These are phyloP conservation scores for Clarireedia sp. DNA, from an alignment of 2,329 filamentous ascomycete species.

Conservation along the genomic window DNA sequence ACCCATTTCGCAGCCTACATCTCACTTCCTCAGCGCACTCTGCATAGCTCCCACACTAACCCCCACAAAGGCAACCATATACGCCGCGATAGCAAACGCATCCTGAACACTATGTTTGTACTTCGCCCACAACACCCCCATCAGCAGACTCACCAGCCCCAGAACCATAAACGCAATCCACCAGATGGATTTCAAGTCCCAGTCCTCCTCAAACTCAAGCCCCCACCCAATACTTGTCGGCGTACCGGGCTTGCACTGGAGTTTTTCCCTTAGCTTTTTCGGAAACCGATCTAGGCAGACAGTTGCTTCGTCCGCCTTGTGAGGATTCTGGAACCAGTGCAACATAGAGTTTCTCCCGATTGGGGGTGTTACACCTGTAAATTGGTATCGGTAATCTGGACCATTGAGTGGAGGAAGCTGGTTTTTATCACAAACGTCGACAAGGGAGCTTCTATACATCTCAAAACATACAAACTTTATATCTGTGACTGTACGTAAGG, in stretches of 20 bases:
- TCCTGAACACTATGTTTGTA: slow-evolving; percentile 18
- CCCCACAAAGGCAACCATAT: slow-evolving; percentile 17
- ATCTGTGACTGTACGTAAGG: slow-evolving; percentile 11
- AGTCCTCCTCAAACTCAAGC: slow-evolving; percentile 18
- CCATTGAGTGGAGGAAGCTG: slow-evolving; percentile 16
- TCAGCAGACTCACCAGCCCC: slow-evolving; percentile 13
- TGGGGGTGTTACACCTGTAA: slow-evolving; percentile 18
- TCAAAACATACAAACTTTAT: slow-evolving; percentile 23
- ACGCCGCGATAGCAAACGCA: slow-evolving; percentile 17
- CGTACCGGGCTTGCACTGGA: slow-evolving; percentile 10
- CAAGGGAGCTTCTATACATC: slow-evolving; percentile 11
- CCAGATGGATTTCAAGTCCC: slow-evolving; percentile 17
- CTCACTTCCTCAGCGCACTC: slow-evolving; percentile 27
- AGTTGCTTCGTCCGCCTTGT: slow-evolving; percentile 10
- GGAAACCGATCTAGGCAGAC: slow-evolving; percentile 17
- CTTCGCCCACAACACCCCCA: slow-evolving; percentile 13
- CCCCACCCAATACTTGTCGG: slow-evolving; percentile 18
- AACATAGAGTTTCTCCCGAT: slow-evolving; percentile 16
- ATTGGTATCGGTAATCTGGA: slow-evolving; percentile 15
- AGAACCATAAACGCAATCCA: slow-evolving; percentile 8
- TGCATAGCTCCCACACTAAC: slow-evolving; percentile 16
- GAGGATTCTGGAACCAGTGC: slow-evolving; percentile 17
- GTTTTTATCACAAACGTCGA: slow-evolving; percentile 18
- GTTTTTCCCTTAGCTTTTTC: slow-evolving; percentile 19
- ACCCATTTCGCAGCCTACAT: too few relatives aligned